Evolutionary conservation across 345 rosid species (phyloP), one percentile per base, ranked within the genome.

Genomic region (Dipteronia dyeriana): DNA sequence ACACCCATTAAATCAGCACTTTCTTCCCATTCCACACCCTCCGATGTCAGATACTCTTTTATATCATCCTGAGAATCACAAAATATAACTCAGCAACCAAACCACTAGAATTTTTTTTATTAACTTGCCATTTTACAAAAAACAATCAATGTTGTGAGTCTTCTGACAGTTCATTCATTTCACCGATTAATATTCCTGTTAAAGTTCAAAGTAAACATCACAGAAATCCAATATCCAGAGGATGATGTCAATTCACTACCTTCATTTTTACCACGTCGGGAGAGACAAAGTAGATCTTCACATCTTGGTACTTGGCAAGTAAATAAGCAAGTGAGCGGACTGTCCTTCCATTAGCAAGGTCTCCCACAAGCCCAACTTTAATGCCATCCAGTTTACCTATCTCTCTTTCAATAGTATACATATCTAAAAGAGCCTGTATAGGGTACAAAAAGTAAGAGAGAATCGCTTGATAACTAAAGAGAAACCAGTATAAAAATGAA

Each of bases 271-370:
- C 98, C 9, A 94, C 86, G 8, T 83, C 93, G 45, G 98, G 97
- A 63, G 97, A 89, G 49, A 96, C 99, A 70, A 96, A 91, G 80
- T 90, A 94, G 75, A 94, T 87, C 86, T 92, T 94, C 79, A 94
- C 97, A 68, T 86, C 86, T 67, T 88, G 79, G 83, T 94, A 96
- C 84, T 91, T 89, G 56, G 99, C 90, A 75, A 96, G 98, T 79
- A 96, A 83, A 83, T 94, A 94, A 1, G 98, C 98, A 66, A 96
- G 97, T 0, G 99, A 96, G 9, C 98, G 91, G 62, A 94, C 97
- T 13, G 98, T 96, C 82, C 99, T 90, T 75, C 97, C 99, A 56
- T 96, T 92, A 11, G 99, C 97, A 80, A 96, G 98, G 82, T 96
- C 99, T 75, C 99, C 99, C 11, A 96, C 99, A 74, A 96, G 89